Conservation (phyloP, 169 alveolate genomes). For the Cryptosporidium sp. region DNA sequence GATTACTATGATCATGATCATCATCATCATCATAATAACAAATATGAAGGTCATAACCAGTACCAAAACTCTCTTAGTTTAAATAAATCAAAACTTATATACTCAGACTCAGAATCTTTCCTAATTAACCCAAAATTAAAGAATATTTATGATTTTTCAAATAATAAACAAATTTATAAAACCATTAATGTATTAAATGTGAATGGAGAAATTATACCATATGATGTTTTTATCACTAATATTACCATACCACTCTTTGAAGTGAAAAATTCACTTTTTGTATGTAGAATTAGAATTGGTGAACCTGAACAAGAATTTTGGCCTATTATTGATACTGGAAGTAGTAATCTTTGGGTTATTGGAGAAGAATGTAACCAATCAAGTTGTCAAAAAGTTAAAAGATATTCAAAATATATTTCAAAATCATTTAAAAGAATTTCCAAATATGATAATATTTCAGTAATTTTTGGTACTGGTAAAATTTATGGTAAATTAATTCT, state of each 20-base stretch:
- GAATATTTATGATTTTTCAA: neutral
- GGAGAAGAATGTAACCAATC: constrained; percentile 82
- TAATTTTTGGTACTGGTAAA: constrained; percentile 89
- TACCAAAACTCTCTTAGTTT: neutral
- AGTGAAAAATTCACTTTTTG: constrained; percentile 48
- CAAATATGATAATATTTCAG: constrained; percentile 80
- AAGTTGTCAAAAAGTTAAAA: constrained; percentile 80
- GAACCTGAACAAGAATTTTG: constrained; percentile 85
- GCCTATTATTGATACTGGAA: constrained; percentile 89
- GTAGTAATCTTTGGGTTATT: constrained; percentile 87
- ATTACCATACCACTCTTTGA: constrained; percentile 51
- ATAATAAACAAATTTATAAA: neutral
- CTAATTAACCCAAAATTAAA: constrained; percentile 1
- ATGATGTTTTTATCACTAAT: constrained; percentile 37
- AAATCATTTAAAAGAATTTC: constrained; percentile 80
- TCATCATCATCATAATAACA: too few species aligned
- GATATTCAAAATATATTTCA: constrained; percentile 80
- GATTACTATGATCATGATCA: too few species aligned
- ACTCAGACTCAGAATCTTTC: constrained; percentile 3
- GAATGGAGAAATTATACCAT: neutral
- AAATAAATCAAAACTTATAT: neutral
- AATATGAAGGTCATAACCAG: neutral
- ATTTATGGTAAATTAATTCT: constrained; percentile 85
- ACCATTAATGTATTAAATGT: constrained; percentile 17
- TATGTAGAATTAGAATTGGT: constrained; percentile 78